Conservation (phyloP, 805 yeast genomes). For the Isabelozyma heimii region DNA sequence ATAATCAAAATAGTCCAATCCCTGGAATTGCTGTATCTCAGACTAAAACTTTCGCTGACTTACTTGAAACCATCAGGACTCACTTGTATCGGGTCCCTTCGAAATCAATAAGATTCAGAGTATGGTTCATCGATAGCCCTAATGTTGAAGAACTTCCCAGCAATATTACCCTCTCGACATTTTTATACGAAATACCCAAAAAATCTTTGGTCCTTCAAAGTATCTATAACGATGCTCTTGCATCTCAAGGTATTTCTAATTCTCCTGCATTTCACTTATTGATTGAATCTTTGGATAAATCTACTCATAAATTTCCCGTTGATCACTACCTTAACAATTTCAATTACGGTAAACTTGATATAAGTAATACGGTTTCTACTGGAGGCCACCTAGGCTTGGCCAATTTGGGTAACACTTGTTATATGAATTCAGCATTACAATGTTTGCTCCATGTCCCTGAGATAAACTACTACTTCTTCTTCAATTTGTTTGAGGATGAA, state of each 20-base stretch:
- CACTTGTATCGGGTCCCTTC: constrained; percentile 17
- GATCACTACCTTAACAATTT: constrained; percentile 14
- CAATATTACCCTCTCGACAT: constrained; percentile 19
- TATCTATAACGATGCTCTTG: constrained; percentile 20
- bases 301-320: constrained; percentile 17
- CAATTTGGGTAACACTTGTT: constrained; percentile 88
- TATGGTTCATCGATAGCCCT: constrained; percentile 35
- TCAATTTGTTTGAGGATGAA: constrained; percentile 58
- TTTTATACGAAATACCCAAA: constrained; percentile 25
- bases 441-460: constrained; percentile 87
- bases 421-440: constrained; percentile 93
- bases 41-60: constrained; percentile 31
- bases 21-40: constrained; percentile 24
- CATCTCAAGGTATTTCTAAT: constrained; percentile 24
- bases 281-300: constrained; percentile 22
- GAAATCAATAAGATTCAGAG: constrained; percentile 18
- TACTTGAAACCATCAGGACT: constrained; percentile 24
- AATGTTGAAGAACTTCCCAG: constrained; percentile 19
- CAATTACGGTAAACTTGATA: constrained; percentile 11
- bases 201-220: constrained; percentile 26
- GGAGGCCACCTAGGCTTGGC: constrained; percentile 56
- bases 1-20: constrained; percentile 3
- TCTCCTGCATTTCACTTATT: constrained; percentile 22
- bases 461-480: constrained; percentile 69
- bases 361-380: constrained; percentile 5